Percentiles rank a stretch among this genome's conserved stretches.
These are phyloP conservation scores for Collybiopsis luxurians DNA, from an alignment of 768 basidiomycete genomes.

Conservation along the genomic window DNA sequence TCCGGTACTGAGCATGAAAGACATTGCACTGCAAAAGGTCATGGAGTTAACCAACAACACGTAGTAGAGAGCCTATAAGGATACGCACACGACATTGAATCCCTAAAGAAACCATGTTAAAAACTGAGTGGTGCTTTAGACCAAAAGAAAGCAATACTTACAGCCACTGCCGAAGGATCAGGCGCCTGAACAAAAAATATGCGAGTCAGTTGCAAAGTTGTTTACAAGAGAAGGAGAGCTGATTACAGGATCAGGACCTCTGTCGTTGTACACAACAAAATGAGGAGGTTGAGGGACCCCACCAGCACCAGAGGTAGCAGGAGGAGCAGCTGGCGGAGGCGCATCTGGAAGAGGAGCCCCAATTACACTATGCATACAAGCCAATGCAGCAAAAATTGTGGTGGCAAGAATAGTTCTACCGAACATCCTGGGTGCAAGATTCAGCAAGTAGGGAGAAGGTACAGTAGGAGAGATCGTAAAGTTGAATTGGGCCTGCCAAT, in stretches of 20 bases:
- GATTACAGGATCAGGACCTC: not conserved
- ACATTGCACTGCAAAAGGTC: not conserved
- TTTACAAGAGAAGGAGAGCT: no score
- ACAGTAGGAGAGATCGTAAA: no score
- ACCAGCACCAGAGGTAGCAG: not conserved
- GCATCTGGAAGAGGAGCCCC: not conserved
- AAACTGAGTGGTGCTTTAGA: not conserved
- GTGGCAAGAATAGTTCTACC: no score
- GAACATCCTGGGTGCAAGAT: no score
- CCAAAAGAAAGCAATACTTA: not conserved
- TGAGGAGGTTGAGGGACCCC: not conserved
- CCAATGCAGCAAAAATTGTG: no score
- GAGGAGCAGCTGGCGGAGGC: not conserved
- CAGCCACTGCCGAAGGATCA: not conserved
- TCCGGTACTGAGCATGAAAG: not conserved
- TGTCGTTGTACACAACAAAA: not conserved
- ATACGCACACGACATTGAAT: not conserved
- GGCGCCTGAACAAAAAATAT: not conserved
- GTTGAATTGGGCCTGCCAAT: no score
- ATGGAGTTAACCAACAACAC: not conserved
- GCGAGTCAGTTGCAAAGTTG: no score
- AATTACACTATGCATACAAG: slow-evolving; percentile 5
- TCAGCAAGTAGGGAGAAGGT: no score
- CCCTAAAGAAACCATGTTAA: not conserved
- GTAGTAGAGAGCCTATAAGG: not conserved